Base-by-base conservation (phyloP, 768 basidiomycete genomes). In the Phanerochaete carnosa region DNA sequence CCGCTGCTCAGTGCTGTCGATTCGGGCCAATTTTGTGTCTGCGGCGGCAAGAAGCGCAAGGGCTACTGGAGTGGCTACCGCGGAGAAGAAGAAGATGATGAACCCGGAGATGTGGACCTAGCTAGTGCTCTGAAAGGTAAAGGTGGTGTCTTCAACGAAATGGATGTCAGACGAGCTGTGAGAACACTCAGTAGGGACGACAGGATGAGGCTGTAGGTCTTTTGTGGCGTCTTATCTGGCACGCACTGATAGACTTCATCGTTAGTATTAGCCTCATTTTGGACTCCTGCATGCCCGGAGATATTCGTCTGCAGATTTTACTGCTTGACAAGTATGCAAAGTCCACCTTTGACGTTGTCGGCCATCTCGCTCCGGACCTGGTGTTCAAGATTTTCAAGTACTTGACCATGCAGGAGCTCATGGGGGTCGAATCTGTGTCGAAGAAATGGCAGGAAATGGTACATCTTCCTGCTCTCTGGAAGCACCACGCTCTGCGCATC, bases 281-380 rank as follows among this genome's bases (percentile, higher is more conserved):
- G 22, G 86, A 88, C 64, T 85, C 89, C 12, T 85, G 88, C 72
- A 78, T 92, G 63, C 93, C 94, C 0, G 91, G 92, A 32, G 94
- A 95, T 66, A 90, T 95, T 32, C 84, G 83, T 12, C 79, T 91
- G 6, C 94, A 94, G 70, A 92, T 95, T 46, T 80, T 89, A 1
- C 83, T 92, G 2, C 82, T 96, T 19, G 85, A 94, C 72, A 92
- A 93, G 72, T 95, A 96, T 65, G 82, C 83, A 35, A 85, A 81
- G 65, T 89, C 89, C 13, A 89, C 91, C 6, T 91, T 91, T 66
- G 94, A 96, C 68, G 80, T 96, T 52, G 76, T 95, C 30, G 88
- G 89, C 7, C 80, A 81, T 47, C 78, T 95, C 19, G 79, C 88
- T 0, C 86, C 86, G 0, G 80, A 87, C 22, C 72, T 94, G 1